Base-by-base conservation (phyloP, 148 eudicot species). In the Fagopyrum esculentum region DNA sequence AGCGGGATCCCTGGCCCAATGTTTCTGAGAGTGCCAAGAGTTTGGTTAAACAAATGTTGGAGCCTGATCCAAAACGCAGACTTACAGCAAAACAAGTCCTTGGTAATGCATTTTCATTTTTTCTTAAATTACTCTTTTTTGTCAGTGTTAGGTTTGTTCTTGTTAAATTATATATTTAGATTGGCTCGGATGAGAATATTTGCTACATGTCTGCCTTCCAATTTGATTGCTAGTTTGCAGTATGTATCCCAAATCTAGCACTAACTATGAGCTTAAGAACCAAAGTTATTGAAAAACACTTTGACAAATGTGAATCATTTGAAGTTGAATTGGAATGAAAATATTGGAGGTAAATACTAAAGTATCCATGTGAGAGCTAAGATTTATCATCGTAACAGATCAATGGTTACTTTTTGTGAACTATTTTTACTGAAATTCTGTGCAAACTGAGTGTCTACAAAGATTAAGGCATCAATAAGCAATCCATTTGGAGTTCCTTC, bases 1-100 rank as follows among this genome's bases (percentile, higher is more conserved):
- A 91, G 74, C 82, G 98, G 68, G 98, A 93, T 77, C 98, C 98
- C 60, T 93, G 98, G 98, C 98, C 98, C 75, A 93, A 87, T 79
- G 84, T 93, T 82, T 93, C 98, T 68, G 98, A 93, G 77, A 61
- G 85, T 84, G 98, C 98, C 29, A 84, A 84, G 82, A 81, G 81
- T 79, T 69, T 84, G 78, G 86, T 84, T 50, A 79, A 72, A 68
- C 86, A 81, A 60, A 81, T 81, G 86, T 73, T 84, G 77, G 86
- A 84, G 83, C 92, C 98, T 49, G 94, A 93, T 83, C 89, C 90
- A 47, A 93, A 93, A 87, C 79, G 87, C 71, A 88, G 98, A 68
- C 80, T 93, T 49, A 89, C 97, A 72, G 97, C 98, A 73, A 88
- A 89, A 69, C 84, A 84, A 77, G 86, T 84, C 45, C 84, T 84